phyloP scores from a whole-genome alignment of 805 yeast genomes.

The Naumovozyma baii region DNA sequence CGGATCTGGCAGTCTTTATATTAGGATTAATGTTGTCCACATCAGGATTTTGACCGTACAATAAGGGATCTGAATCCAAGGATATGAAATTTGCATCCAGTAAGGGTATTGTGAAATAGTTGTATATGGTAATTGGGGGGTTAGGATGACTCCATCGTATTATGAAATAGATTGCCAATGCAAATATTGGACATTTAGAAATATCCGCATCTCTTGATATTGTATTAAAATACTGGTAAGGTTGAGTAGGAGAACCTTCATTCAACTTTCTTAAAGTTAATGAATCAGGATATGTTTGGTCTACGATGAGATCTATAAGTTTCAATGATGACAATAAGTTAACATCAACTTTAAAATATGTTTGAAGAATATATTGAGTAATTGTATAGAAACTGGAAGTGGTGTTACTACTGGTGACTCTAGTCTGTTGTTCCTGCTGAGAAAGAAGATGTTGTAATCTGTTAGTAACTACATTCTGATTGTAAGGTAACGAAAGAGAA shows the following conservation, averaged over 20 bases:
- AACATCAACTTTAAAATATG: slow-evolving; percentile 23
- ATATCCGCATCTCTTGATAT: slow-evolving; percentile 26
- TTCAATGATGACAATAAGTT: slow-evolving; percentile 14
- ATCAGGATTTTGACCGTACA: slow-evolving; percentile 5
- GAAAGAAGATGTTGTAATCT: slow-evolving; percentile 8
- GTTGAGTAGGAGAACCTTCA: slow-evolving; percentile 16
- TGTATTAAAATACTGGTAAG: slow-evolving; percentile 28
- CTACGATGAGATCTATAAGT: slow-evolving; percentile 26
- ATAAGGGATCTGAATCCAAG: slow-evolving; percentile 5
- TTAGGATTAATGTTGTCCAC: slow-evolving; percentile 3
- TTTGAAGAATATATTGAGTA: slow-evolving; percentile 24
- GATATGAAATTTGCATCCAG: slow-evolving; percentile 16
- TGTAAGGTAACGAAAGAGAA: not conserved
- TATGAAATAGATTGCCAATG: slow-evolving; percentile 26
- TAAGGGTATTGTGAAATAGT: slow-evolving; percentile 16
- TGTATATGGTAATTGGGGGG: slow-evolving; percentile 17
- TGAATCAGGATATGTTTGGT: slow-evolving; percentile 29
- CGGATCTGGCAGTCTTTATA: slow-evolving; percentile 12
- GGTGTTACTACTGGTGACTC: slow-evolving; percentile 8
- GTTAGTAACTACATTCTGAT: slow-evolving; percentile 10
- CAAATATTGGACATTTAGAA: slow-evolving; percentile 28
- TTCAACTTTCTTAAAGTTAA: slow-evolving; percentile 28
- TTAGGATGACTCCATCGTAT: slow-evolving; percentile 24
- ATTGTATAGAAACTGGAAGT: slow-evolving; percentile 22
- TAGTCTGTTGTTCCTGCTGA: slow-evolving; percentile 17